Evolutionary conservation across 192 early-diverging fungal genomes (phyloP).

Genomic region (Coemansia sp.): DNA sequence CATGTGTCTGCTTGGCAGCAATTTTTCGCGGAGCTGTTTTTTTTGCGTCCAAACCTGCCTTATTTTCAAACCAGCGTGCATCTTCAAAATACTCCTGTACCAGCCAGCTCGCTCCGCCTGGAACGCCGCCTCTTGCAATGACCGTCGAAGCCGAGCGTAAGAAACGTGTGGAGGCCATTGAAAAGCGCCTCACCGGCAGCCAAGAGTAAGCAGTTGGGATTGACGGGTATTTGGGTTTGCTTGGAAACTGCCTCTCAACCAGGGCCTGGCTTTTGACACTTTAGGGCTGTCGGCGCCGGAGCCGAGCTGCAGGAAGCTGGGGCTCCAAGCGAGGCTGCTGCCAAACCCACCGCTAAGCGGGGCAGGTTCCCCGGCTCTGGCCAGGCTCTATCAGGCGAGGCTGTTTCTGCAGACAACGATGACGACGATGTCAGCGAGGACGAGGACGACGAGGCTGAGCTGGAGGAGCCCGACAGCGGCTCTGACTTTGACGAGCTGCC

Average conservation of each 20-base stretch:
- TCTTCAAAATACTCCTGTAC: too few relatives aligned
- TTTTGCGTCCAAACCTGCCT: not conserved
- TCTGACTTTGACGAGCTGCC: conserved; percentile 12
- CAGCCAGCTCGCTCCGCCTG: too few relatives aligned
- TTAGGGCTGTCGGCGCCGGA: not conserved
- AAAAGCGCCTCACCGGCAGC: conserved; percentile 15
- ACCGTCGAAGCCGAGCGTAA: conserved; percentile 16
- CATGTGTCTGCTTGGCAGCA: not conserved
- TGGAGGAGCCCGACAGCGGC: conserved; percentile 20
- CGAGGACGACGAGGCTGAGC: conserved; percentile 31
- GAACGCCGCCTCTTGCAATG: conserved; percentile 19
- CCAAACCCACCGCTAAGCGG: conserved; percentile 20
- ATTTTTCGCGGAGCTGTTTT: not conserved
- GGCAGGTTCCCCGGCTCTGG: conserved; percentile 34
- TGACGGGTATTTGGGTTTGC: too few relatives aligned
- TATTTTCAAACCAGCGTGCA: not conserved
- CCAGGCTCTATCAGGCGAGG: conserved; percentile 17
- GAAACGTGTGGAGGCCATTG: conserved; percentile 21
- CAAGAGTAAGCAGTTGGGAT: conserved; percentile 3
- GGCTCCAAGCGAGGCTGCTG: conserved; percentile 8
- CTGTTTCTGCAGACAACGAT: not conserved
- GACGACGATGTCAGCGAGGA: conserved; percentile 29
- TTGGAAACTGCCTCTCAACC: too few relatives aligned
- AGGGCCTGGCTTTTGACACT: too few relatives aligned
- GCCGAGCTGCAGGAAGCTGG: not conserved